Evolutionary conservation across 2,329 filamentous ascomycete species (phyloP), one percentile per base, ranked within the genome.

Genomic region (Eutypella sp.): DNA sequence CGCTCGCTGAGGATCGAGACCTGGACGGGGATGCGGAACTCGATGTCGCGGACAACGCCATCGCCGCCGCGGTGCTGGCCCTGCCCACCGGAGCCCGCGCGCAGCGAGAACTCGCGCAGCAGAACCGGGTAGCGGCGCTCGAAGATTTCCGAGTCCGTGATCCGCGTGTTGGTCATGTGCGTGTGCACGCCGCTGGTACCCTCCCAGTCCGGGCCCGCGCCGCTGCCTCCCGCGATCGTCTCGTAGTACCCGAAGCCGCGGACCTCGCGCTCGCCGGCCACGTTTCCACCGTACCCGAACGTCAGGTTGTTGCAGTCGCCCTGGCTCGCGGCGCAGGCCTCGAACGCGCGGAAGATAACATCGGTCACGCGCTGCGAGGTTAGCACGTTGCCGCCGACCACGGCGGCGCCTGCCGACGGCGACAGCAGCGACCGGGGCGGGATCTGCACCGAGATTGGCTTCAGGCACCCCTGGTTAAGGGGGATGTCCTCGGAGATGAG

Each of bases 191-290:
- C 84, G 33, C 70, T 78, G 1, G 82, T 83, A 20, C 85, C 85
- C 49, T 85, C 73, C 84, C 84, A 88, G 15, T 74, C 72, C 0
- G 80, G 75, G 0, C 84, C 84, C 1, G 85, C 85, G 24, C 85
- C 85, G 25, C 74, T 79, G 0, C 85, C 85, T n/a, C 85, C 85
- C 2, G 82, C 81, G 53, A 89, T 88, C 2, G 85, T 89, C 63
- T 89, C 85, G 62, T 89, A 89, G 70, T 89, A 89, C 13, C 86
- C 86, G 60, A 90, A 89, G 0, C 85, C 85, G 29, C 78, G 80
- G 18, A 80, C 73, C 22, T 74, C 73, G 47, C 75, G 71, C 38
- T 76, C 68, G 1, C 74, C 71, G 0, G 74, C 67, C 29, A 77
- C 63, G 49, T 83, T 80, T 25, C 84, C 84, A 33, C 85, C 82